phyloP scores from a whole-genome alignment of 2,329 filamentous ascomycete species.

The Fusarium chuoi region DNA sequence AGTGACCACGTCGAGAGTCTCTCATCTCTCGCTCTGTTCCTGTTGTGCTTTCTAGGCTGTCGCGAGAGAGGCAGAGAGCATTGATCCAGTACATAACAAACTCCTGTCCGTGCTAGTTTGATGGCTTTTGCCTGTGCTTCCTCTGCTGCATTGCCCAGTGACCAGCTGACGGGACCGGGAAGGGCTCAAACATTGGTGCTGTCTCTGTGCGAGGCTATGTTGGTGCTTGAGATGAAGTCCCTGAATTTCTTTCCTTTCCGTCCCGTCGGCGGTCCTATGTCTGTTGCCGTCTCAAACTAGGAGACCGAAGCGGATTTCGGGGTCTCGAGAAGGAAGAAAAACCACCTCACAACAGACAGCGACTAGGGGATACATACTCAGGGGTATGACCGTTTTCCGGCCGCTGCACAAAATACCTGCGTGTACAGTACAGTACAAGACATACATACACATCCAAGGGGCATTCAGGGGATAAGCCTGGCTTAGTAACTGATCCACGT shows the following conservation, averaged over 20 bases:
- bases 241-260: conserved; percentile 35
- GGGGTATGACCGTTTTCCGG: conserved; percentile 17
- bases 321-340: conserved; percentile 7
- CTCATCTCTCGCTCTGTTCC: conserved; percentile 14
- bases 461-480: conserved; percentile 22
- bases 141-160: conserved; percentile 26
- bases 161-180: conserved; percentile 20
- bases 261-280: conserved; percentile 8
- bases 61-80: conserved; percentile 12
- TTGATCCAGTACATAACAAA: conserved; percentile 24
- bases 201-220: conserved; percentile 21
- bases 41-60: conserved; percentile 5
- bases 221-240: conserved; percentile 23
- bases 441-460: conserved; percentile 21
- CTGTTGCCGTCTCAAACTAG: conserved; percentile 17
- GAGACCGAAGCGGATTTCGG: conserved; percentile 30
- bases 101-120: conserved; percentile 24
- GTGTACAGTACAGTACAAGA: conserved; percentile 11
- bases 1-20: conserved; percentile 28
- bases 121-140: conserved; percentile 27
- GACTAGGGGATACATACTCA: conserved; percentile 1
- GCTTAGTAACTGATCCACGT: conserved; percentile 19
- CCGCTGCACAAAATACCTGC: conserved; percentile 32
- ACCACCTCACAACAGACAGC: not conserved
- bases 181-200: conserved; percentile 35